phyloP scores from a whole-genome alignment of 2,329 filamentous ascomycete species.

The Penicillium glabrum region DNA sequence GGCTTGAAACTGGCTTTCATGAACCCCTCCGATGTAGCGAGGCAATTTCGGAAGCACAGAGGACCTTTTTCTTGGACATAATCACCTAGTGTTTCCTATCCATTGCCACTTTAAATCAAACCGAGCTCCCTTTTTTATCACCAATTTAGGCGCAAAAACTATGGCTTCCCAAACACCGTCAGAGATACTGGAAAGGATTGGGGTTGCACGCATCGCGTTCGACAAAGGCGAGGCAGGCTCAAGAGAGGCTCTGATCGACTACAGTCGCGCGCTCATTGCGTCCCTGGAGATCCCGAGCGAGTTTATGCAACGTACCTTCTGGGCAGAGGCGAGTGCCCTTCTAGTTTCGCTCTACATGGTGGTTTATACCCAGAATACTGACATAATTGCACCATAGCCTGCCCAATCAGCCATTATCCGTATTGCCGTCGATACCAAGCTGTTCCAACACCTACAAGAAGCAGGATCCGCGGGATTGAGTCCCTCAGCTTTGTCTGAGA shows the following conservation, averaged over 20 bases:
- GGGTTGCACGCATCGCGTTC: constrained; percentile 30
- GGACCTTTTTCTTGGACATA: too few relatives aligned
- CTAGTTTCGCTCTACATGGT: neutral
- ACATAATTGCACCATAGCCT: constrained; percentile 6
- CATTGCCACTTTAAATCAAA: too few relatives aligned
- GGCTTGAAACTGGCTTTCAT: too few relatives aligned
- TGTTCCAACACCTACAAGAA: constrained; percentile 36
- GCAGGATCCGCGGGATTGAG: constrained; percentile 26
- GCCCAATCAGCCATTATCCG: constrained; percentile 39
- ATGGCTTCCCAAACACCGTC: neutral
- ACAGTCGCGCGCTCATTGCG: constrained; percentile 35
- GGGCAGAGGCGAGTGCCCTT: constrained; percentile 37
- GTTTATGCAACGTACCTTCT: constrained; percentile 34
- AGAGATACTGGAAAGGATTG: constrained; percentile 15
- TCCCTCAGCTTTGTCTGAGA: constrained; percentile 26
- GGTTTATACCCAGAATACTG: neutral
- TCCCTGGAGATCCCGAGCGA: constrained; percentile 41
- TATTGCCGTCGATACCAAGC: constrained; percentile 35
- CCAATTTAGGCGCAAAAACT: neutral
- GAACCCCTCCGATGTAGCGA: too few relatives aligned
- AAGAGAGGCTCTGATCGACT: constrained; percentile 38
- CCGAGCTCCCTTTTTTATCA: neutral
- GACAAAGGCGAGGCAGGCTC: constrained; percentile 34
- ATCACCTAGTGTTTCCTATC: too few relatives aligned
- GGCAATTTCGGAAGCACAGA: too few relatives aligned